A percentile compares a stretch with the other conserved stretches of the same genome.
These are phyloP conservation scores for Oxalis stricta DNA, from an alignment of 441 rosid species.

Conservation along the genomic window DNA sequence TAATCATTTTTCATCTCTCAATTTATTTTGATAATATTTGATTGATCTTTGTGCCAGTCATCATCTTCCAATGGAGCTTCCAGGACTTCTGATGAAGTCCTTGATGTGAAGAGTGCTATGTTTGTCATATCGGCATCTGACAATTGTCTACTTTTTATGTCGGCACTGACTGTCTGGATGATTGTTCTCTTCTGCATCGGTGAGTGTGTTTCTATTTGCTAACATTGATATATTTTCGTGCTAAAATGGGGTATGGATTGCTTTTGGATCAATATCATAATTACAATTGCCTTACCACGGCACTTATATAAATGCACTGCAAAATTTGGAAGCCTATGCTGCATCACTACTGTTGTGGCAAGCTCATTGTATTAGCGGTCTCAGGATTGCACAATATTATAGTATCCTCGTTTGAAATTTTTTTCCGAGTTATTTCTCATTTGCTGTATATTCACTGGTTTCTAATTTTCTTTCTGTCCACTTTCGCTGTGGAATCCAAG, in stretches of 20 bases:
- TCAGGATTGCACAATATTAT: slow-evolving; percentile 95
- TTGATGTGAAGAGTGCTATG: slow-evolving; percentile 76
- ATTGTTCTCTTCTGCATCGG: slow-evolving; percentile 90
- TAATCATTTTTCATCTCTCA: background rate
- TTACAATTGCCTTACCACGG: background rate
- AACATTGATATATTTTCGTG: background rate
- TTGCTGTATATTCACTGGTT: slow-evolving; percentile 3
- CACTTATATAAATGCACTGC: too few species aligned
- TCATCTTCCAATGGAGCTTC: slow-evolving; percentile 20
- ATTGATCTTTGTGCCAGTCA: slow-evolving; percentile 21
- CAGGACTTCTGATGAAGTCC: slow-evolving; percentile 51
- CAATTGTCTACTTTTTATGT: slow-evolving; percentile 82
- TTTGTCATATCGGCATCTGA: slow-evolving; percentile 84
- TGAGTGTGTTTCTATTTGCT: slow-evolving; percentile 25
- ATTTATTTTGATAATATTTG: background rate
- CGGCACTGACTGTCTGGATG: slow-evolving; percentile 81
- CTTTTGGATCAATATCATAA: background rate
- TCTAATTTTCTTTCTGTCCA: slow-evolving; percentile 8
- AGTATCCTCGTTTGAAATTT: slow-evolving; percentile 58
- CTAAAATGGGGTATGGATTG: background rate
- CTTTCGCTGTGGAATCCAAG: slow-evolving; percentile 47
- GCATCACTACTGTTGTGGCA: background rate
- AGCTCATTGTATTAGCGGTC: slow-evolving; percentile 13
- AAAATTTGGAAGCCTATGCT: background rate
- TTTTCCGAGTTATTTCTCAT: slow-evolving; percentile 3